A percentile compares a stretch with the other conserved stretches of the same genome.
Conservation (phyloP, 495 filamentous ascomycete genomes). For the Penicillium steckii region DNA sequence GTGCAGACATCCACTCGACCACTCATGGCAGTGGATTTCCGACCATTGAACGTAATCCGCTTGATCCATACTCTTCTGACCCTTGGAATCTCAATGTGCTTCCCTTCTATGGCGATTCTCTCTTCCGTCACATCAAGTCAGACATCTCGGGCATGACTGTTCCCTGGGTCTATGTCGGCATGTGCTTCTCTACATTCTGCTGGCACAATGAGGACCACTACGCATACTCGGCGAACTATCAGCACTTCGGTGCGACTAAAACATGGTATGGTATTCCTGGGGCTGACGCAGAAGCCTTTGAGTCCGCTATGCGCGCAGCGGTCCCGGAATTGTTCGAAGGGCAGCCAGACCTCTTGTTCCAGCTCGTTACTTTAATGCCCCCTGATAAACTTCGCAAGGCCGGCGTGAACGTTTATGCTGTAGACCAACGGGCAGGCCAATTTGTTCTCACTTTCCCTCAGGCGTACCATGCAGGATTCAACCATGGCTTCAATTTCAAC, state of each 20-base stretch:
- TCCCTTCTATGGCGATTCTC: conserved; percentile 84
- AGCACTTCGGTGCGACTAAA: conserved; percentile 97
- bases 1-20: conserved; percentile 96
- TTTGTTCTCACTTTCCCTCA: conserved; percentile 95
- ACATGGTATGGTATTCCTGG: conserved; percentile 99
- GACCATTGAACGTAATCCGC: conserved; percentile 87
- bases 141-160: conserved; percentile 99
- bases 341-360: conserved; percentile 94
- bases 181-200: conserved; percentile 99
- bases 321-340: conserved; percentile 96
- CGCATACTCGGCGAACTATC: conserved; percentile 97
- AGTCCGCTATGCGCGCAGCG: conserved; percentile 90
- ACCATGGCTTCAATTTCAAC: conserved; percentile 98
- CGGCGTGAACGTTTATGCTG: conserved; percentile 86
- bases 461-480: conserved; percentile 91
- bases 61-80: conserved; percentile 80
- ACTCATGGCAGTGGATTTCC: conserved; percentile 98
- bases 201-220: conserved; percentile 99
- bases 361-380: conserved; percentile 90
- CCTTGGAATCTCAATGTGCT: conserved; percentile 97
- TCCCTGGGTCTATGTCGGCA: conserved; percentile 99
- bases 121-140: conserved; percentile 96
- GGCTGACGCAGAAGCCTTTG: conserved; percentile 89
- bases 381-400: conserved; percentile 94
- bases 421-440: conserved; percentile 94